Conservation (phyloP, 495 filamentous ascomycete genomes). For the Talaromyces adpressus region DNA sequence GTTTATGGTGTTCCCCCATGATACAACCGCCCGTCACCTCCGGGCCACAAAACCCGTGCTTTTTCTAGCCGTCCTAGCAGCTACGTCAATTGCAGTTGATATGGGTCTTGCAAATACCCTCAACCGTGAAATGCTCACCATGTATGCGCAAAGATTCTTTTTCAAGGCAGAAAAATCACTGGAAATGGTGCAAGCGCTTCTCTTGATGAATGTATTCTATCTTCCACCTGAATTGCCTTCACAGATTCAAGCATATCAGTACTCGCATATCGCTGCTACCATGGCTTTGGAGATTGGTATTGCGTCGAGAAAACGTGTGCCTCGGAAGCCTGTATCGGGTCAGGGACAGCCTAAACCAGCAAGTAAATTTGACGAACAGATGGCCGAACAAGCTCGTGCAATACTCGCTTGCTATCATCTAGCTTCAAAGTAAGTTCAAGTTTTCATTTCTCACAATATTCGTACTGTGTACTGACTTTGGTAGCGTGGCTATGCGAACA, state of each 20-base stretch:
- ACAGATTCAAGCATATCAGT: slow-evolving; percentile 47
- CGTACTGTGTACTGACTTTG: neutral
- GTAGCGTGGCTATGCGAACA: slow-evolving; percentile 43
- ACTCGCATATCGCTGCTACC: slow-evolving; percentile 45
- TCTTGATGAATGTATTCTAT: slow-evolving; percentile 43
- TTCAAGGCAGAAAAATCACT: slow-evolving; percentile 46
- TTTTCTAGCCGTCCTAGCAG: slow-evolving; percentile 44
- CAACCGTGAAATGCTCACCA: slow-evolving; percentile 38
- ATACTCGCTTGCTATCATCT: slow-evolving; percentile 42
- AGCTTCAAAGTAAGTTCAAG: slow-evolving; percentile 36
- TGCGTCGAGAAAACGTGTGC: slow-evolving; percentile 25
- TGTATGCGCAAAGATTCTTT: slow-evolving; percentile 41
- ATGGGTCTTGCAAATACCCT: slow-evolving; percentile 33
- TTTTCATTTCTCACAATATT: neutral
- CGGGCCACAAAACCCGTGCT: slow-evolving; percentile 40
- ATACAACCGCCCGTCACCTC: slow-evolving; percentile 31
- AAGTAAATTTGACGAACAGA: slow-evolving; percentile 23
- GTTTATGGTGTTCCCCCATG: slow-evolving; percentile 29
- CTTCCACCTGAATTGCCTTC: slow-evolving; percentile 39
- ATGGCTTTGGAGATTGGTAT: slow-evolving; percentile 50
- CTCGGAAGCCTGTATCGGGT: slow-evolving; percentile 14
- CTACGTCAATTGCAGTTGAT: slow-evolving; percentile 36
- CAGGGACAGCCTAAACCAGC: slow-evolving; percentile 8
- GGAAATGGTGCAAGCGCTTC: slow-evolving; percentile 43
- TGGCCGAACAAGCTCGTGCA: slow-evolving; percentile 37